Conservation (phyloP, 2,329 filamentous ascomycete genomes). For the Didymella sp. region DNA sequence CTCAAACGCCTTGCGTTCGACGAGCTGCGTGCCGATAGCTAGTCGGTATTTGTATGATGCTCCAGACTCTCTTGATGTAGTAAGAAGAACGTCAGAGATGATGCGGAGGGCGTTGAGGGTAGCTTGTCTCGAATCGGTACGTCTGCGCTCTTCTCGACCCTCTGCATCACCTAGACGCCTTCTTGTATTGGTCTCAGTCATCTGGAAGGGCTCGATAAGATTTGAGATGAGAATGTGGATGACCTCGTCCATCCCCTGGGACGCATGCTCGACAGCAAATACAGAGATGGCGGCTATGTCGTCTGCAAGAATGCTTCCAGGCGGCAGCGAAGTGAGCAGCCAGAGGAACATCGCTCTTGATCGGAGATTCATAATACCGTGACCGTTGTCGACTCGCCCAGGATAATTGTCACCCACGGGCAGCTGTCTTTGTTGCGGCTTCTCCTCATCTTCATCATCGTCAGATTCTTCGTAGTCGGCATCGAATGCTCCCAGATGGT, state of each 20-base stretch:
- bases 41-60: conserved; percentile 77
- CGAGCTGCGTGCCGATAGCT: conserved; percentile 77
- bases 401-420: conserved; percentile 41
- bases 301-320: conserved; percentile 75
- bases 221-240: conserved; percentile 89
- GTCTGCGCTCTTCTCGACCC: conserved; percentile 31
- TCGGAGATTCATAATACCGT: conserved; percentile 39
- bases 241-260: conserved; percentile 84
- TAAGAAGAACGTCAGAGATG: conserved; percentile 79
- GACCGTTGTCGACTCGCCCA: conserved; percentile 34
- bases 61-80: conserved; percentile 49
- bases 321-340: conserved; percentile 81
- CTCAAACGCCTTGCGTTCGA: conserved; percentile 73
- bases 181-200: conserved; percentile 73
- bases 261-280: conserved; percentile 89
- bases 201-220: conserved; percentile 75
- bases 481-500: conserved; percentile 78
- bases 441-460: conserved; percentile 75
- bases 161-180: conserved; percentile 30
- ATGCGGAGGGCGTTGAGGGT: conserved; percentile 73
- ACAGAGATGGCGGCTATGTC: conserved; percentile 85
- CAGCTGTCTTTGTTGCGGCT: conserved; percentile 31
- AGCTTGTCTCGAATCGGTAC: conserved; percentile 31
- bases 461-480: conserved; percentile 49
- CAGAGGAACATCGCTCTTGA: conserved; percentile 75